Evolutionary conservation across 495 filamentous ascomycete species (phyloP).

Genomic region (Aspergillus leporis): DNA sequence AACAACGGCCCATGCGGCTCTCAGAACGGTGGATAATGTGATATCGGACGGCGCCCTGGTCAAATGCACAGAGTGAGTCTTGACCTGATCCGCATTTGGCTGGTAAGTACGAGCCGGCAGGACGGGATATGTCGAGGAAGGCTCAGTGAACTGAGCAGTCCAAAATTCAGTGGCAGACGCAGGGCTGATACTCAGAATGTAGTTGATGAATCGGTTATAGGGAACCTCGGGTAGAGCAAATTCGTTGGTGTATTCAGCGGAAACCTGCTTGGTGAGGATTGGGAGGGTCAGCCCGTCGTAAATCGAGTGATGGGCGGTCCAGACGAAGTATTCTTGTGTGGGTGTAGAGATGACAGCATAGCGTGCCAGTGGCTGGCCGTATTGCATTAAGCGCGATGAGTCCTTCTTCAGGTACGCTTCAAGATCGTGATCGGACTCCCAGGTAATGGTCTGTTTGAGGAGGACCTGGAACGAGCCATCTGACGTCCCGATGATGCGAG

Average conservation of each 20-base stretch:
- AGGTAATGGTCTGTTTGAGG: conserved; percentile 10
- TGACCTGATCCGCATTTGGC: neutral
- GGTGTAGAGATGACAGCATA: conserved; percentile 35
- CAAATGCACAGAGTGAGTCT: neutral
- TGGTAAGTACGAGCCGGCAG: neutral
- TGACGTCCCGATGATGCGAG: conserved; percentile 35
- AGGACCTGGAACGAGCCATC: conserved; percentile 53
- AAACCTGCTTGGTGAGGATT: neutral
- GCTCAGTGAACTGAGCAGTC: neutral
- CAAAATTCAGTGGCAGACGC: neutral
- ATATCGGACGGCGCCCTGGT: neutral
- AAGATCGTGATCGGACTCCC: conserved; percentile 28
- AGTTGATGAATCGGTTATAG: neutral
- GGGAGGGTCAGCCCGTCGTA: conserved; percentile 26
- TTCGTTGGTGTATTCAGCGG: neutral
- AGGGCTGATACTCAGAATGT: neutral
- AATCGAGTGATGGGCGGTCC: conserved; percentile 24
- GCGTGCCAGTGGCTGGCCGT: conserved; percentile 44
- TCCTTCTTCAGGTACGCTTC: conserved; percentile 41
- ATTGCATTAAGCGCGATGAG: conserved; percentile 37
- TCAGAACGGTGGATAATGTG: neutral
- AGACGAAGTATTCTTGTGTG: conserved; percentile 12
- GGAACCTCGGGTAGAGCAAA: neutral
- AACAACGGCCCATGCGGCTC: neutral
- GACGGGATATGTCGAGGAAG: neutral